phyloP scores from a whole-genome alignment of 306 rosid species.

The Purshia tridentata region DNA sequence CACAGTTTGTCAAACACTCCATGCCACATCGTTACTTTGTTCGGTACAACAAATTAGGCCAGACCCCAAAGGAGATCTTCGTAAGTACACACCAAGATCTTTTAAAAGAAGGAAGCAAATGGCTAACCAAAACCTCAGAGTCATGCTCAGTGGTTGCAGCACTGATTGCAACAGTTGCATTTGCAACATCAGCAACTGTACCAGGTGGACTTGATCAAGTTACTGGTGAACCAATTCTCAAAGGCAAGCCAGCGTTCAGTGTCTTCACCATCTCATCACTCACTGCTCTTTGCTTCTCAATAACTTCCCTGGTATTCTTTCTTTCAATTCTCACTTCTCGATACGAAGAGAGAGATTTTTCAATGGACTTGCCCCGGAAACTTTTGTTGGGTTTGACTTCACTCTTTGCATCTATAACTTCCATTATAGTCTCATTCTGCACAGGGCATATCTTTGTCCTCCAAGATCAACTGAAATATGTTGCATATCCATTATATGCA shows the following conservation, averaged over 20 bases:
- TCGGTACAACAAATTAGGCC: conserved; percentile 23
- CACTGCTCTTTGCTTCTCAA: conserved; percentile 36
- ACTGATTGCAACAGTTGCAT: conserved; percentile 57
- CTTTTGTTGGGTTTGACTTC: conserved; percentile 43
- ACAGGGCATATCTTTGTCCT: conserved; percentile 44
- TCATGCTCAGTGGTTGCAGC: conserved; percentile 69
- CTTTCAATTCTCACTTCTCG: conserved; percentile 52
- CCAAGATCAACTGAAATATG: conserved; percentile 14
- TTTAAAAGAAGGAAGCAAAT: conserved; percentile 32
- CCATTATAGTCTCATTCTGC: conserved; percentile 47
- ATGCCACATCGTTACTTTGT: conserved; percentile 35
- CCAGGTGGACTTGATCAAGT: conserved; percentile 40
- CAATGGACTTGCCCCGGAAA: conserved; percentile 34
- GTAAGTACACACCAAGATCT: conserved; percentile 29
- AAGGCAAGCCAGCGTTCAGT: conserved; percentile 15
- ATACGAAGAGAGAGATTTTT: conserved; percentile 40
- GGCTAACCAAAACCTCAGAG: conserved; percentile 51
- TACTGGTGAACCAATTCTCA: conserved; percentile 36
- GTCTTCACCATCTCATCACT: conserved; percentile 31
- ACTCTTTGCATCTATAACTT: conserved; percentile 45
- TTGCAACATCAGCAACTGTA: conserved; percentile 32
- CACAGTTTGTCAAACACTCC: conserved; percentile 47
- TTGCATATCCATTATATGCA: conserved; percentile 43
- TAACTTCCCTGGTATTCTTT: conserved; percentile 37
- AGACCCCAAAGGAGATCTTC: conserved; percentile 49